Percentiles rank a stretch among this genome's conserved stretches.
Evolutionary conservation across 306 rosid species (phyloP).

Genomic region (Vicia sativa): DNA sequence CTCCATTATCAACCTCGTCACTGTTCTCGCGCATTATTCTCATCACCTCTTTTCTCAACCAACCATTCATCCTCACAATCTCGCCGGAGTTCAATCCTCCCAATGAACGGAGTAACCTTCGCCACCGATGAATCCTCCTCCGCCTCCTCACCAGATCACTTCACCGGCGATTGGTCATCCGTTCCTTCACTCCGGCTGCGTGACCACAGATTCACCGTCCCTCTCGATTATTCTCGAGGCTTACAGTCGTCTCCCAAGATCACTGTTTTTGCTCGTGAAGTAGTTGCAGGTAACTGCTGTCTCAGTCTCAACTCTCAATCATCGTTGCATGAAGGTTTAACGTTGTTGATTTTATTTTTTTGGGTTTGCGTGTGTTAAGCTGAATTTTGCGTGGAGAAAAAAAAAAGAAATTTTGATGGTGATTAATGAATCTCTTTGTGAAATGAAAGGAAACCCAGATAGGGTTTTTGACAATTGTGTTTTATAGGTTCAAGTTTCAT

Average conservation of each 20-base stretch:
- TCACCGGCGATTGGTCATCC: constrained; percentile 66
- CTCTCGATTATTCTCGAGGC: constrained; percentile 66
- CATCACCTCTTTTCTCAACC: constrained; percentile 12
- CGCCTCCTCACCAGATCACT: constrained; percentile 55
- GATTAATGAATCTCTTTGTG: constrained; percentile 7
- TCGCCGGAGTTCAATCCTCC: constrained; percentile 21
- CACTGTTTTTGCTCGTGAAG: constrained; percentile 91
- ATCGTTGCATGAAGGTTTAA: constrained; percentile 12
- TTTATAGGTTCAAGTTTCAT: not conserved
- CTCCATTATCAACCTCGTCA: constrained; percentile 20
- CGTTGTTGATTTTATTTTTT: not conserved
- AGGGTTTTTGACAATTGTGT: not conserved
- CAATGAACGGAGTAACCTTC: constrained; percentile 44
- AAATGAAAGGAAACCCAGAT: constrained; percentile 29
- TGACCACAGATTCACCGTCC: constrained; percentile 71
- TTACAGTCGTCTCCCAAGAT: constrained; percentile 53
- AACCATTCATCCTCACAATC: constrained; percentile 34
- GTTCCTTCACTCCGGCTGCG: constrained; percentile 90
- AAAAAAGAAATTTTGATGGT: constrained; percentile 3
- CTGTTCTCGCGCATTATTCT: constrained; percentile 23
- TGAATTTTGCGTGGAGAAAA: not conserved
- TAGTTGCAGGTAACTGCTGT: constrained; percentile 62
- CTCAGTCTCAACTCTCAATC: constrained; percentile 5
- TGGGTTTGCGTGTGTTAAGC: no score
- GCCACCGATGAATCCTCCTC: not conserved